A percentile compares a stretch with the other conserved stretches of the same genome.
Evolutionary conservation across 2,329 filamentous ascomycete species (phyloP).

Genomic region (Zasmidium cellare): DNA sequence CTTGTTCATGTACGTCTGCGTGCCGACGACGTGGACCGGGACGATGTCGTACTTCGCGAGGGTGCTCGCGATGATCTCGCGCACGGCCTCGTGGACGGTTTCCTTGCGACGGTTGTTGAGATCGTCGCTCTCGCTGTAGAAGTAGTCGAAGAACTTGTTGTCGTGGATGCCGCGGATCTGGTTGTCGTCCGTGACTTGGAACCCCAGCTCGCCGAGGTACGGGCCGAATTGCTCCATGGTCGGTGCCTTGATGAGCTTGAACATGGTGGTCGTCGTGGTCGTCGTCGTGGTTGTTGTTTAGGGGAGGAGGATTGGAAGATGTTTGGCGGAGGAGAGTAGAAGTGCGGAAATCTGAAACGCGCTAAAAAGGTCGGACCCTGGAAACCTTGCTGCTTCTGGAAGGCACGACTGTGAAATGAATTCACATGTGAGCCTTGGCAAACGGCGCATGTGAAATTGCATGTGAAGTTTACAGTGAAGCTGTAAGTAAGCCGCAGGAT

Average conservation of each 20-base stretch:
- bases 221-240: background rate
- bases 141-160: constrained; percentile 68
- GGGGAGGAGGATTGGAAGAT: background rate
- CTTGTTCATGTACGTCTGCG: constrained; percentile 4
- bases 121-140: constrained; percentile 70
- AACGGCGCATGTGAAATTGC: too few species aligned
- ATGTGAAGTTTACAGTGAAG: too few species aligned
- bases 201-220: background rate
- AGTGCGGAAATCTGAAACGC: background rate
- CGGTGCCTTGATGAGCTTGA: background rate
- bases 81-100: constrained; percentile 58
- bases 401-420: background rate
- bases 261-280: background rate
- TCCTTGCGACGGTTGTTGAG: constrained; percentile 72
- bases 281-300: too few species aligned
- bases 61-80: constrained; percentile 24
- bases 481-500: too few species aligned
- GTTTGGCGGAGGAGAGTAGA: background rate
- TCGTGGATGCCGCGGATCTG: background rate
- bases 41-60: constrained; percentile 22
- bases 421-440: background rate
- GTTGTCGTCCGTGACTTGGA: background rate
- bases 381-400: background rate
- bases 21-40: constrained; percentile 27
- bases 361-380: background rate